Base-by-base conservation (phyloP, 2,329 filamentous ascomycete species). In the Xylariomycetidae sp. region DNA sequence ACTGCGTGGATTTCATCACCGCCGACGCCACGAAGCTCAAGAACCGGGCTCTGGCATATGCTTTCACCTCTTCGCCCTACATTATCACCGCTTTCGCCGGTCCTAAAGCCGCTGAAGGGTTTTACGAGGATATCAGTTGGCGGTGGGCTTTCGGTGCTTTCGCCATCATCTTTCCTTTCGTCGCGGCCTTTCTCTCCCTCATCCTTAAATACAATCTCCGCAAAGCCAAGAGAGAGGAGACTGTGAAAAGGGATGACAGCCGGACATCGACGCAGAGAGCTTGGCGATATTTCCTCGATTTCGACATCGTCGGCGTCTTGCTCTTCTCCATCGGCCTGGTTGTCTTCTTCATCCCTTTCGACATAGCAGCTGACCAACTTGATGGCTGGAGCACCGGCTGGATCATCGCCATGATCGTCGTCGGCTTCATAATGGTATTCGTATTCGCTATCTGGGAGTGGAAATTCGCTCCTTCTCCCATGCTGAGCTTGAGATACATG, bases 111-210 rank as follows among this genome's bases (percentile, higher is more conserved):
- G 70, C 72, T 1, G 58, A 69, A 14, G 56, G 57, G 0, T 72
- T 79, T 41, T 63, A 72, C 30, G 45, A 59, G 8, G 55, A 67
- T 12, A 59, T 64, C 18, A 72, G 64, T 36, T 82, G 74, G 73
- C 67, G 74, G 30, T 82, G 78, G 78, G 77, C 67, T 5, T 81
- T 75, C 45, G 78, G 77, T 23, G 67, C 67, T 38, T 82, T 77
- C 57, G 66, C 72, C 20, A 78, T 83, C 46, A 69, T 82, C 40
- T 57, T 75, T 5, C 77, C 77, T 2, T 57, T 74, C 16, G 70
- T 77, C 30, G 69, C 69, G 32, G 38, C 73, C 12, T 77, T 78
- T 0, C 62, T 82, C 20, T 68, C 70, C 26, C 47, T 66, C 16
- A 56, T 77, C 12, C 56, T 79, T 40, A 58, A 69, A 28, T 54